Base-by-base conservation (phyloP, 495 filamentous ascomycete species). In the Trichoderma reesei region DNA sequence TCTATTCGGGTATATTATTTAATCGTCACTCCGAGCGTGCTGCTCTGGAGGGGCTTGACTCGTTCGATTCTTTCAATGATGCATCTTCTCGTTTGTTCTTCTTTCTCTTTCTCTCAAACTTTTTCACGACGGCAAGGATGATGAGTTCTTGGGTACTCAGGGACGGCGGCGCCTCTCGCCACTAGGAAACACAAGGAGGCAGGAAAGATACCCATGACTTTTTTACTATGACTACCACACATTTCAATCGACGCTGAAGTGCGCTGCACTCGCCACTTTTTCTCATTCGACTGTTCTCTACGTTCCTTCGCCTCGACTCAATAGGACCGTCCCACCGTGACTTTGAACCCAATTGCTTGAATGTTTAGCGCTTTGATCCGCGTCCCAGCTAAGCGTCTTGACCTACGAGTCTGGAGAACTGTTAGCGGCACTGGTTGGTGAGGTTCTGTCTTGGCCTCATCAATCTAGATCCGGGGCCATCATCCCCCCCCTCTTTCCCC, bases 91-190 rank as follows among this genome's bases (percentile, higher is more conserved):
- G n/a, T 18, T 9, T 48, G 18, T 9, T 26, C 44, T 48, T 48
- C 20, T 48, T 0, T 18, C 9, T 18, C n/a, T 6, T 48, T 20
- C 18, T 6, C 18, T 48, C 20, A 9, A 9, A 18, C 20, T 48
- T 56, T 31, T 31, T 54, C 34, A 56, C 11, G 51, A 56, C 51
- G 51, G 51, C 51, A 56, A 31, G 26, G 51, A 56, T 56, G 51
- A 56, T 33, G 26, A 56, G 51, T 56, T 56, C 31, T 16, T 16
- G 8, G 51, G 10, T 36, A 33, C 8, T 6, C 31, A 33, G 31
- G 51, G 51, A 56, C 26, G 26, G 51, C 51, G 51, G 26, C 42
- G 42, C 42, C 42, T 39, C 10, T 56, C 18, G 51, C 51, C 26
- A 56, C 51, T 56, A 33, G 31, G 51, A 18, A 48, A 16, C n/a